Evolutionary conservation across 257 asterid genomes (phyloP), one percentile per base, ranked within the genome.

Genomic region (Gardenia jasminoides): DNA sequence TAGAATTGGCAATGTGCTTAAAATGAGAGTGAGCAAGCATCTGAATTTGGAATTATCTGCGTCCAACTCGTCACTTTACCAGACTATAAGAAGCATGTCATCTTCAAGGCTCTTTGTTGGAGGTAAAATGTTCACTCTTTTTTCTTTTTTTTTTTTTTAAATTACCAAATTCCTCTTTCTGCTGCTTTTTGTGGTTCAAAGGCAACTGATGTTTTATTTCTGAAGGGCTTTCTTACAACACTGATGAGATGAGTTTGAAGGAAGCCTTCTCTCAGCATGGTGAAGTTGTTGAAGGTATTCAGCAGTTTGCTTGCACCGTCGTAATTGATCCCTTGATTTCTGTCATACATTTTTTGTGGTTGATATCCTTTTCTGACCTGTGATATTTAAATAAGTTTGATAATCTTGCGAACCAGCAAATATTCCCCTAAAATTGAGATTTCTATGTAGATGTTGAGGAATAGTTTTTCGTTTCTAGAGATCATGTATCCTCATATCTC

Each of bases 71-170:
- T 85, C 91, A 64, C 80, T 89, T 54, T 89, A 87, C 84, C 97
- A 90, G 89, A 90, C 98, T 39, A 81, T 84, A 73, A 94, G 98
- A 87, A 82, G 90, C 93, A 84, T 84, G 67, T 77, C 97, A 50
- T 90, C 94, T 64, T 87, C 97, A 30, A 92, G 93, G 88, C 86
- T 94, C 83, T 94, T 91, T 83, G 86, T 94, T 83, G 99, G 99
- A 90, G 98, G 99, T 94, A 80, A 43, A 28, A 52, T 61, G 64
- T 39, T 39, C 54, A 41, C 30, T 78, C 43, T 61, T 33, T 41
- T 80, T 20, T 71, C 36, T 10, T 30, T 82, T 67, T 75, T 41
- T 62, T 70, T 10, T 11, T 30, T 41, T 50, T 47, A n/a, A n/a
- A n/a, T 47, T 9, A 0, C 13, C 13, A 1, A 48, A 41, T 15